Percentiles rank a stretch among this genome's conserved stretches.
phyloP scores from a whole-genome alignment of 2,329 filamentous ascomycete genomes.

The Penicillium sp. region DNA sequence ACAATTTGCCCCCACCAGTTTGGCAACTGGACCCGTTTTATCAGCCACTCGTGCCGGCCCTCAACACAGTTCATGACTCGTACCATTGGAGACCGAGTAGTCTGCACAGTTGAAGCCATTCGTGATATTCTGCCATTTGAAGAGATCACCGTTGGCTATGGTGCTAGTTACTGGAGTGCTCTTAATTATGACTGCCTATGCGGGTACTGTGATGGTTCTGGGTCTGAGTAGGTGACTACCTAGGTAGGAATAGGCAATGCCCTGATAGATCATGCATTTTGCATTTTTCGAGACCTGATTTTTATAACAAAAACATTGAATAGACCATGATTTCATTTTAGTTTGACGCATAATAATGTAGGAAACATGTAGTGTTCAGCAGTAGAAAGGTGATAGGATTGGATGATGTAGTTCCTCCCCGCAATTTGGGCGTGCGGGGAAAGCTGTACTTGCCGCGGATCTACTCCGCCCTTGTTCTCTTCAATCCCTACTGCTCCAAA shows the following conservation, averaged over 20 bases:
- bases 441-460: conserved; percentile 1
- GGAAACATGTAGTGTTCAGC: background rate
- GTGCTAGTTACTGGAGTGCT: conserved; percentile 26
- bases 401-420: conserved; percentile 3
- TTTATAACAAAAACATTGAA: background rate
- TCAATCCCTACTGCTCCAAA: background rate
- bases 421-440: conserved; percentile 10
- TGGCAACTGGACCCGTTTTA: conserved; percentile 38
- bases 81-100: conserved; percentile 21
- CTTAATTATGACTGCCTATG: background rate
- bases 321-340: background rate
- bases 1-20: conserved; percentile 18
- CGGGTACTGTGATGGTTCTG: background rate
- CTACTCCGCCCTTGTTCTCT: background rate
- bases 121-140: conserved; percentile 33
- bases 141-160: conserved; percentile 37
- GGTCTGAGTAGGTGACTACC: background rate
- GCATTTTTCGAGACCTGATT: background rate
- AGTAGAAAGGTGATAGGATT: background rate
- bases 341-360: background rate
- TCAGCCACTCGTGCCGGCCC: conserved; percentile 38
- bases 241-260: background rate
- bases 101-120: conserved; percentile 21
- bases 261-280: background rate
- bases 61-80: conserved; percentile 17